phyloP scores from a whole-genome alignment of 2,329 filamentous ascomycete genomes.

The Ophiosphaerella herpotricha region DNA sequence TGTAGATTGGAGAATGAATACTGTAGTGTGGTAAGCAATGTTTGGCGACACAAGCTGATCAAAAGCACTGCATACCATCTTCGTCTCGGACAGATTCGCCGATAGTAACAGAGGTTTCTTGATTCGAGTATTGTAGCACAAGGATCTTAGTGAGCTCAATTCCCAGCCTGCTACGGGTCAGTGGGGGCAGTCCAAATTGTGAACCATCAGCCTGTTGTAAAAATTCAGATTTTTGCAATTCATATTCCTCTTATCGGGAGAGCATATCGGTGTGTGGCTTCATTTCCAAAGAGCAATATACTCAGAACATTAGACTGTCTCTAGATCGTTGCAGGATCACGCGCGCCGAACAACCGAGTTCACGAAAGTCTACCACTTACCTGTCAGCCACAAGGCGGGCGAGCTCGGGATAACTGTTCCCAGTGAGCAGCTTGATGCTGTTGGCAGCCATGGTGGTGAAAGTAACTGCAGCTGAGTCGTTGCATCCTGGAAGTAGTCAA shows the following conservation, averaged over 20 bases:
- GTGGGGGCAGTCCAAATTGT: slow-evolving; percentile 6
- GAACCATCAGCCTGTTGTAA: background rate
- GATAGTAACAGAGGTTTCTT: slow-evolving; percentile 88
- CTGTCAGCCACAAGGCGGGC: slow-evolving; percentile 70
- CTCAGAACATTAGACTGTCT: background rate
- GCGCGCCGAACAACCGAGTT: slow-evolving; percentile 13
- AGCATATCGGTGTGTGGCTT: background rate
- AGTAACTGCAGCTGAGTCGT: slow-evolving; percentile 16
- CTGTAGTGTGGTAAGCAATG: slow-evolving; percentile 50
- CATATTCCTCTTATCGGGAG: background rate
- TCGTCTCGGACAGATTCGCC: slow-evolving; percentile 96
- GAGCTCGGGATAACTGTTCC: slow-evolving; percentile 74
- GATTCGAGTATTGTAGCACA: slow-evolving; percentile 83
- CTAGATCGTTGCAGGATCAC: slow-evolving; percentile 3
- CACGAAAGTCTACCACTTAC: slow-evolving; percentile 49
- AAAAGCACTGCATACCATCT: slow-evolving; percentile 65
- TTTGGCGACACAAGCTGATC: background rate
- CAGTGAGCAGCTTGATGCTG: slow-evolving; percentile 75
- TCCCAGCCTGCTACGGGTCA: slow-evolving; percentile 62
- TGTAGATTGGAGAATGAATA: slow-evolving; percentile 96
- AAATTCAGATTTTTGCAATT: background rate
- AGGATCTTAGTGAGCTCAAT: slow-evolving; percentile 79
- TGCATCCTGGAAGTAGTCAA: slow-evolving; percentile 22
- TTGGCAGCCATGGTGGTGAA: slow-evolving; percentile 66
- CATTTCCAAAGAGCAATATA: background rate